These are phyloP conservation scores for Sugiyamaella pinicola DNA, from an alignment of 1,139 yeast species.

Conservation along the genomic window DNA sequence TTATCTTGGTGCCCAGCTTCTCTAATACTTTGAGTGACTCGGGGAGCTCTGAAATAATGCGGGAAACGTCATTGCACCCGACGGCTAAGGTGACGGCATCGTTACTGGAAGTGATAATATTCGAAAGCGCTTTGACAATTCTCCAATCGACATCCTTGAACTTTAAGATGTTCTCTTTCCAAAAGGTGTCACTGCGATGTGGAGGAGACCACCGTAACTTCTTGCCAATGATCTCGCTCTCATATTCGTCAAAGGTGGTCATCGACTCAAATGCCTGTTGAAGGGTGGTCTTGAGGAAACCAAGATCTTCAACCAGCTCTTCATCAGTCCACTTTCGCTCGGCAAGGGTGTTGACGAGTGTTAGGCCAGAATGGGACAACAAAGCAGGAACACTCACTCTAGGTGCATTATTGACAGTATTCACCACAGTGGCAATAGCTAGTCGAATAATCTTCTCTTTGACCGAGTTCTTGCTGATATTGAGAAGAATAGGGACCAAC, in stretches of 20 bases:
- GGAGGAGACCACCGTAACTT: slow-evolving; percentile 91
- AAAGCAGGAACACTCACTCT: slow-evolving; percentile 62
- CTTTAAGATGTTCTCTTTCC: slow-evolving; percentile 77
- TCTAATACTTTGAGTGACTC: slow-evolving; percentile 54
- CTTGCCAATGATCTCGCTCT: slow-evolving; percentile 78
- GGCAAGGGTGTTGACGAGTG: slow-evolving; percentile 65
- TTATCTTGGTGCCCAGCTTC: slow-evolving; percentile 61
- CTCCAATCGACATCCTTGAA: slow-evolving; percentile 82
- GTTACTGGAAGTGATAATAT: slow-evolving; percentile 37
- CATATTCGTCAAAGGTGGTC: slow-evolving; percentile 91
- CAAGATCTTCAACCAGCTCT: slow-evolving; percentile 78
- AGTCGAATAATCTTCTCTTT: slow-evolving; percentile 90
- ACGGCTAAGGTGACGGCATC: slow-evolving; percentile 49
- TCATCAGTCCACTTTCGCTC: slow-evolving; percentile 95
- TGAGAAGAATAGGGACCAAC: slow-evolving; percentile 57
- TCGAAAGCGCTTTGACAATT: slow-evolving; percentile 59
- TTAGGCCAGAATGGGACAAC: slow-evolving; percentile 74
- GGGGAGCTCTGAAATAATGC: slow-evolving; percentile 66
- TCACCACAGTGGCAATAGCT: slow-evolving; percentile 69
- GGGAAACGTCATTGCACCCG: slow-evolving; percentile 74
- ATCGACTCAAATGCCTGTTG: slow-evolving; percentile 73
- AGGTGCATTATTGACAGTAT: slow-evolving; percentile 43
- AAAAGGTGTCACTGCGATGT: slow-evolving; percentile 82
- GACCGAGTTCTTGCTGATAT: slow-evolving; percentile 74
- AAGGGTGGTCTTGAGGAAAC: slow-evolving; percentile 57